Percentiles rank a stretch among this genome's conserved stretches.
phyloP scores from a whole-genome alignment of 192 early-diverging fungal species.

The Umbelopsis ramanniana region DNA sequence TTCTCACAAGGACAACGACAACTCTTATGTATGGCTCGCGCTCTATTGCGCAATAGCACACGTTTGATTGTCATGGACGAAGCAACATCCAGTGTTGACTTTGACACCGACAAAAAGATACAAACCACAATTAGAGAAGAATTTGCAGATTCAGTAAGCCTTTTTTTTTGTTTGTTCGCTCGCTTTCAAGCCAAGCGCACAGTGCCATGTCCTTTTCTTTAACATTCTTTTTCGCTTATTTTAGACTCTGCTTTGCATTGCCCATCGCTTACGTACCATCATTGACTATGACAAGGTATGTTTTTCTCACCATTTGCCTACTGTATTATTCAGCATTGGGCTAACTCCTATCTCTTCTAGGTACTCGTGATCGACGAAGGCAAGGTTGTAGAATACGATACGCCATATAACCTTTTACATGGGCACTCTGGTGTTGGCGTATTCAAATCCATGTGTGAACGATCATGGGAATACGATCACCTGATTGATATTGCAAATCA shows the following conservation, averaged over 20 bases:
- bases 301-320: too few species aligned
- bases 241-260: slow-evolving; percentile 53
- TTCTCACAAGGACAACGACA: slow-evolving; percentile 84
- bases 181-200: too few species aligned
- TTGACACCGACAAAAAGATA: slow-evolving; percentile 80
- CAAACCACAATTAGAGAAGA: slow-evolving; percentile 81
- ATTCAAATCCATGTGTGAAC: slow-evolving; percentile 80
- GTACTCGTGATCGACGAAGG: slow-evolving; percentile 77
- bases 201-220: too few species aligned
- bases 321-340: not conserved
- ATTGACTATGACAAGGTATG: slow-evolving; percentile 54
- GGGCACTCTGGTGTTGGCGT: slow-evolving; percentile 48
- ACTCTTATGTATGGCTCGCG: slow-evolving; percentile 79
- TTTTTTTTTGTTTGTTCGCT: not conserved
- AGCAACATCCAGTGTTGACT: slow-evolving; percentile 89
- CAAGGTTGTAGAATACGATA: slow-evolving; percentile 75
- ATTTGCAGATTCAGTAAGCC: slow-evolving; percentile 59
- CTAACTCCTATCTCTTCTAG: not conserved
- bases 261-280: slow-evolving; percentile 56
- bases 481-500: slow-evolving; percentile 59
- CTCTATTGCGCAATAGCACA: slow-evolving; percentile 58
- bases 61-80: slow-evolving; percentile 80
- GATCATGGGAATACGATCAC: slow-evolving; percentile 81
- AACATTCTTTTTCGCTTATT: not conserved
- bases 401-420: slow-evolving; percentile 71